A percentile compares a stretch with the other conserved stretches of the same genome.
These are phyloP conservation scores for Ustilago bromivora DNA, from an alignment of 1,284 basidiomycete species.

Conservation along the genomic window DNA sequence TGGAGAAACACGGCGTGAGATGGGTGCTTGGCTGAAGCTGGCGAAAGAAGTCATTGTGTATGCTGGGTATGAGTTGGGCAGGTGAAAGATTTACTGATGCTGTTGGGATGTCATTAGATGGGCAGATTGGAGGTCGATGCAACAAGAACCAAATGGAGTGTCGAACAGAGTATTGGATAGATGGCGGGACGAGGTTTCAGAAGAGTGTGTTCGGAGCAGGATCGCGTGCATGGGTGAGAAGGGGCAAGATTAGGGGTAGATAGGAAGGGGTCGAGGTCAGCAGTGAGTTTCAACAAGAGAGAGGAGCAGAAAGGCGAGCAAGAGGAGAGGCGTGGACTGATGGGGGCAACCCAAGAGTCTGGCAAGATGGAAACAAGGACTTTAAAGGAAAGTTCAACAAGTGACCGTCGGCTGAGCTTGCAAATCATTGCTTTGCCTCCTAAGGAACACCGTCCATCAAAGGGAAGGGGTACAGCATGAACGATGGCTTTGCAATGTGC, in stretches of 20 bases:
- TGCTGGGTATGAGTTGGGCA: background rate
- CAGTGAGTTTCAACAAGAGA: slow-evolving; percentile 7
- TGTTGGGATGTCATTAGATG: slow-evolving; percentile 25
- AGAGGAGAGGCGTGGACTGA: slow-evolving; percentile 28
- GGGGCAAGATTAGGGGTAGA: background rate
- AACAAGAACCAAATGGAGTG: background rate
- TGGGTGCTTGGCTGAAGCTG: slow-evolving; percentile 26
- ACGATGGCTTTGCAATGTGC: background rate
- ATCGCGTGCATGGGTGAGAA: background rate
- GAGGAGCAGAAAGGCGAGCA: slow-evolving; percentile 6
- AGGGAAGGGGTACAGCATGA: background rate
- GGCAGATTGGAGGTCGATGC: background rate
- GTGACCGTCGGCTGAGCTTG: slow-evolving; percentile 15
- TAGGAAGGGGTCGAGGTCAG: slow-evolving; percentile 20
- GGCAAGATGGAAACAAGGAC: slow-evolving; percentile 4
- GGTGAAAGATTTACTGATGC: slow-evolving; percentile 9
- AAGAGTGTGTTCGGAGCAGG: slow-evolving; percentile 27
- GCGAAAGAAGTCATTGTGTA: slow-evolving; percentile 40
- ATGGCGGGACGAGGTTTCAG: background rate
- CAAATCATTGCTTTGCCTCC: background rate
- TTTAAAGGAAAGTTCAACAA: slow-evolving; percentile 15
- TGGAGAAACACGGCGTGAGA: slow-evolving; percentile 36
- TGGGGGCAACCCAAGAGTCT: slow-evolving; percentile 6
- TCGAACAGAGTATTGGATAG: background rate
- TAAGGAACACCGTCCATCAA: slow-evolving; percentile 7